phyloP scores from a whole-genome alignment of 2,329 filamentous ascomycete genomes.

The Aspergillus eucalypticola region DNA sequence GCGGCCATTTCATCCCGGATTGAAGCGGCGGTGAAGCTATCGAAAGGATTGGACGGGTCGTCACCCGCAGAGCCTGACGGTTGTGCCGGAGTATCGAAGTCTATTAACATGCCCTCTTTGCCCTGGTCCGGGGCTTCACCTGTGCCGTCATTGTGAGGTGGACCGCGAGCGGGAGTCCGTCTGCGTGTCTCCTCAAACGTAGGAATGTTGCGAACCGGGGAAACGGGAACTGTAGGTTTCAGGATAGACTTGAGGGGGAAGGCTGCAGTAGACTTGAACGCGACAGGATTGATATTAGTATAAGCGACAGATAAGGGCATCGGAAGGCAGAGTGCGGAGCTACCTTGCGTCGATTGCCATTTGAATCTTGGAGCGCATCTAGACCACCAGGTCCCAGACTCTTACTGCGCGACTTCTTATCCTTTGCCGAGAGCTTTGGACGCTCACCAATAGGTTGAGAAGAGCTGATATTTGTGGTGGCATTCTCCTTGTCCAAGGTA shows the following conservation, averaged over 20 bases:
- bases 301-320: slow-evolving; percentile 1
- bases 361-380: slow-evolving; percentile 73
- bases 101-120: slow-evolving; percentile 42
- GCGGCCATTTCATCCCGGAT: slow-evolving; percentile 59
- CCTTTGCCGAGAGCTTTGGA: slow-evolving; percentile 42
- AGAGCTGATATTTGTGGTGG: slow-evolving; percentile 65
- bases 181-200: slow-evolving; percentile 56
- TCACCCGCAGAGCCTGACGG: slow-evolving; percentile 38
- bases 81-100: slow-evolving; percentile 44
- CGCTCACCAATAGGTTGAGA: slow-evolving; percentile 28
- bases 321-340: slow-evolving; percentile 25
- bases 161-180: slow-evolving; percentile 40
- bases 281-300: slow-evolving; percentile 10
- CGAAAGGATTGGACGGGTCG: slow-evolving; percentile 51
- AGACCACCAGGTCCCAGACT: slow-evolving; percentile 91
- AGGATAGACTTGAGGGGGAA: slow-evolving; percentile 67
- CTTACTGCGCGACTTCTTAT: slow-evolving; percentile 82
- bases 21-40: slow-evolving; percentile 43
- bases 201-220: slow-evolving; percentile 67
- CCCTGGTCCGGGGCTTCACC: slow-evolving; percentile 22
- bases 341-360: slow-evolving; percentile 80
- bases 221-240: slow-evolving; percentile 70
- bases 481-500: slow-evolving; percentile 73
- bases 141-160: slow-evolving; percentile 23
- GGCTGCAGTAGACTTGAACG: slow-evolving; percentile 41